Conservation (phyloP, 805 yeast species). For the Saturnispora bothae region DNA sequence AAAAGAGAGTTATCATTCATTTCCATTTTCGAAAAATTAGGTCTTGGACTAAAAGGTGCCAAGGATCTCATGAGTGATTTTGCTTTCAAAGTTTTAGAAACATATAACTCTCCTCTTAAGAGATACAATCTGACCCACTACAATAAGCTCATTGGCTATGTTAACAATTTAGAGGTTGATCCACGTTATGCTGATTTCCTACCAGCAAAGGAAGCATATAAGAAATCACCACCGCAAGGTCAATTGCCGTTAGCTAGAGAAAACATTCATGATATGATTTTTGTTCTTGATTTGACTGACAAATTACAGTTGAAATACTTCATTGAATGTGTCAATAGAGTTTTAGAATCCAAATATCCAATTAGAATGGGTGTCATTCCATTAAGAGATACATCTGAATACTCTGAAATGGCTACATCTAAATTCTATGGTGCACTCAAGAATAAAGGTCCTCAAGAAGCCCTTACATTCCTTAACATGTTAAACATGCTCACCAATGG, state of each 20-base stretch:
- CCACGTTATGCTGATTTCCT: constrained; percentile 38
- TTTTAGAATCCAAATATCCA: constrained; percentile 51
- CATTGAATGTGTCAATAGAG: constrained; percentile 37
- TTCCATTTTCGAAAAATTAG: constrained; percentile 21
- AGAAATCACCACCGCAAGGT: constrained; percentile 36
- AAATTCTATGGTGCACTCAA: constrained; percentile 18
- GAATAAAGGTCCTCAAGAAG: constrained; percentile 15
- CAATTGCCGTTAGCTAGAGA: constrained; percentile 61
- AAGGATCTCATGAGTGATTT: constrained; percentile 31
- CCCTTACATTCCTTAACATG: constrained; percentile 17
- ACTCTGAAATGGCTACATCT: constrained; percentile 17
- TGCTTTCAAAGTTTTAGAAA: constrained; percentile 19
- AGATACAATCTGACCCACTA: constrained; percentile 19
- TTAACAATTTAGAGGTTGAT: constrained; percentile 71
- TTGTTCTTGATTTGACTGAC: constrained; percentile 53
- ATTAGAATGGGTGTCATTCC: constrained; percentile 84
- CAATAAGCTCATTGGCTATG: constrained; percentile 41
- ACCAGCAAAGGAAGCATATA: constrained; percentile 36
- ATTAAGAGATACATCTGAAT: constrained; percentile 24
- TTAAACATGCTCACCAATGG: constrained; percentile 13
- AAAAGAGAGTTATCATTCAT: constrained; percentile 26
- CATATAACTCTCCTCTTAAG: constrained; percentile 10
- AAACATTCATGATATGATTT: constrained; percentile 65
- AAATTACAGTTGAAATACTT: constrained; percentile 40
- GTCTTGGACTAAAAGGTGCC: constrained; percentile 26